Base-by-base conservation (phyloP, 768 basidiomycete species). In the Gautieria morchelliformis region DNA sequence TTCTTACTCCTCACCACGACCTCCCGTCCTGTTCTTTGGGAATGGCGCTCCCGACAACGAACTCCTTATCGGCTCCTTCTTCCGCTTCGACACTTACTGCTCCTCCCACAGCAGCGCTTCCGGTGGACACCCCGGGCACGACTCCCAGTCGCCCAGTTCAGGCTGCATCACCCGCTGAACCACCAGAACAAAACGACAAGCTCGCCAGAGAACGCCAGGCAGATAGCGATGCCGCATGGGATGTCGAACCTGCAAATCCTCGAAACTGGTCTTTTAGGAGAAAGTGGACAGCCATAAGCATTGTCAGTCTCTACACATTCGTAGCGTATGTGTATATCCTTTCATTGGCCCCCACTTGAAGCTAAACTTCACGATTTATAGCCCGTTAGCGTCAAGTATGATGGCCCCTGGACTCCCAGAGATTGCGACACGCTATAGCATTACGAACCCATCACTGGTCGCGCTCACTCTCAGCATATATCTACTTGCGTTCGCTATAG, bases 381-480 rank as follows among this genome's bases (percentile, higher is more conserved):
- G 72, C 0, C 75, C 78, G 0, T 66, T 79, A 4, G 75, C 71
- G 0, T 78, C 77, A 61, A 77, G 84, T 15, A 88, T 87, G 78
- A 84, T 88, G 81, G 84, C 84, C 0, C 85, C 85, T 40, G 83
- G 77, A 32, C 71, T 87, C 27, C 81, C 78, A 4, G 72, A 79
- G 35, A 70, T 86, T 19, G 83, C 79, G 9, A 51, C 60, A 15
- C 75, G 73, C 62, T 85, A 78, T 59, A 60, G 68, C 20, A 79
- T 86, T 53, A 77, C 74, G 1, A 79, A 67, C 64, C 66, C 77
- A 37, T 81, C 83, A 0, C 60, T 81, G 1, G 58, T 76, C 17
- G 80, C 78, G 3, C 65, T 87, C 68, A 83, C 80, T 4, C 68
- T 87, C 40, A 81, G 80, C 62, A 75, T 85, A 12, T 87, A 83